A percentile compares a stretch with the other conserved stretches of the same genome.
Evolutionary conservation across 805 yeast species (phyloP).

Genomic region (Groenewaldozyma tartarivorans): DNA sequence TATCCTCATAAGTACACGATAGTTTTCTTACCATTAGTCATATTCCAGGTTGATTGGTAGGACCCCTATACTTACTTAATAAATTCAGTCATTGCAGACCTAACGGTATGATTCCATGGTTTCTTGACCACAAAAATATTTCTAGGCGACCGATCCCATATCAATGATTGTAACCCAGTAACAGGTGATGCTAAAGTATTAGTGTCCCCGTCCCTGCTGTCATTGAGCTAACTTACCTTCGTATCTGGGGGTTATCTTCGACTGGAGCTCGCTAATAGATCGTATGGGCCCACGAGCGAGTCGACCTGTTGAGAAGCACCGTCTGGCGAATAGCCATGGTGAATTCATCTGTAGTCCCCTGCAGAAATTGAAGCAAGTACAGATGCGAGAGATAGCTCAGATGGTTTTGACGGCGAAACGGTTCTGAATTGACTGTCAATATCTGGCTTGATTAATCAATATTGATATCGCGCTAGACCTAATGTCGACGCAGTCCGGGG

Average conservation of each 20-base stretch:
- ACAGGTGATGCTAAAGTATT: background rate
- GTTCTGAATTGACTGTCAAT: no score
- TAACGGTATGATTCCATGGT: conserved; percentile 62
- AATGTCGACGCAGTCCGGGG: no score
- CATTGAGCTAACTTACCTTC: background rate
- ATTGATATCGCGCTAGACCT: no score
- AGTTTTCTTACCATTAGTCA: no score
- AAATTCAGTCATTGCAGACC: conserved; percentile 56
- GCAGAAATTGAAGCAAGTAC: no score
- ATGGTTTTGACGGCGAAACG: no score
- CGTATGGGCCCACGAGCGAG: background rate
- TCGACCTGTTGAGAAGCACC: background rate
- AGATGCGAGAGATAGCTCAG: no score
- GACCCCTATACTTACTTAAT: conserved; percentile 41
- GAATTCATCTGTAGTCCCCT: no score
- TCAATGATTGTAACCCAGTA: conserved; percentile 23
- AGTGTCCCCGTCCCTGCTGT: background rate
- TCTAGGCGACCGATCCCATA: conserved; percentile 65
- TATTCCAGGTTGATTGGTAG: no score
- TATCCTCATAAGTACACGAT: no score
- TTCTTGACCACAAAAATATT: conserved; percentile 78
- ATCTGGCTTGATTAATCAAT: no score
- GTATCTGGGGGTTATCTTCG: conserved; percentile 10
- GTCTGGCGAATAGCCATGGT: no score
- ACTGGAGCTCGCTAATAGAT: conserved; percentile 5